phyloP scores from a whole-genome alignment of 1,284 basidiomycete species.

The Amylostereum chailletii region DNA sequence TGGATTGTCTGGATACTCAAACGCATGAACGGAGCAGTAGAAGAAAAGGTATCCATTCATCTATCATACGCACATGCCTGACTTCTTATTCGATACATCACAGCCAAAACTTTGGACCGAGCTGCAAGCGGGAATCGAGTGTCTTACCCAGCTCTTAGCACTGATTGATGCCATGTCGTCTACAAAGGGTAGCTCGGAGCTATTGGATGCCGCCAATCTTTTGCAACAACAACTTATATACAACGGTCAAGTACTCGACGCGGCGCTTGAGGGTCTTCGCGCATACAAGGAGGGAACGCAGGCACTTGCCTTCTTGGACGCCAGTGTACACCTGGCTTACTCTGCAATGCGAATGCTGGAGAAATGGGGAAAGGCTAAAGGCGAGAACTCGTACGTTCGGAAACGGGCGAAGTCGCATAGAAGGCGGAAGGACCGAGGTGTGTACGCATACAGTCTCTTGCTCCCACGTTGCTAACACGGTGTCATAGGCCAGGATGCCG shows the following conservation, averaged over 20 bases:
- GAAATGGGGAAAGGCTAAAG: conserved; percentile 68
- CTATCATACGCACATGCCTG: conserved; percentile 1
- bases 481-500: conserved; percentile 25
- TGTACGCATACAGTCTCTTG: conserved; percentile 14
- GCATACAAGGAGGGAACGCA: conserved; percentile 71
- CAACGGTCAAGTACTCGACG: conserved; percentile 86
- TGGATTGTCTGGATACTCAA: conserved; percentile 85
- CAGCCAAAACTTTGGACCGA: conserved; percentile 91
- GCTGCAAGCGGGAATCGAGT: conserved; percentile 88
- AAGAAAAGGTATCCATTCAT: conserved; percentile 63
- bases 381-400: conserved; percentile 59
- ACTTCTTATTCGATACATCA: conserved; percentile 1
- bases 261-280: conserved; percentile 68
- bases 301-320: conserved; percentile 71
- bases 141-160: conserved; percentile 81
- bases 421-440: conserved; percentile 43
- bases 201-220: conserved; percentile 68
- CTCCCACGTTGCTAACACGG: conserved; percentile 2
- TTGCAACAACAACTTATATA: conserved; percentile 88
- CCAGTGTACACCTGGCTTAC: conserved; percentile 76
- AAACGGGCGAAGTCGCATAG: conserved; percentile 53
- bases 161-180: conserved; percentile 64
- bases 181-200: conserved; percentile 37
- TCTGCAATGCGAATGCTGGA: conserved; percentile 82
- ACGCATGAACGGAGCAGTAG: conserved; percentile 81